phyloP scores from a whole-genome alignment of 257 asterid genomes.

The Petrea volubilis region DNA sequence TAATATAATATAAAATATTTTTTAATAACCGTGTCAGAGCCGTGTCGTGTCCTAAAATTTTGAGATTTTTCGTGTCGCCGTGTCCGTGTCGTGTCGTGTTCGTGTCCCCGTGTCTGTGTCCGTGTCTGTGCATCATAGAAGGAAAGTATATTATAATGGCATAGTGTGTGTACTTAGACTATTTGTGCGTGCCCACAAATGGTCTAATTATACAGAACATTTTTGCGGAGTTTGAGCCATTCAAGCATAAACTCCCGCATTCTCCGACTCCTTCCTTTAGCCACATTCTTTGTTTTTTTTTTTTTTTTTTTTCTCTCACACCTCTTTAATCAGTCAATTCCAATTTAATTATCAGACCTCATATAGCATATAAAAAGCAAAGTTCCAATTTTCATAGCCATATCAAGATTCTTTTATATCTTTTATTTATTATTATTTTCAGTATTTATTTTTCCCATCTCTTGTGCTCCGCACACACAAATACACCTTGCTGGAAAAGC shows the following conservation, averaged over 20 bases:
- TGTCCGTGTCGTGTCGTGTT: too few relatives aligned
- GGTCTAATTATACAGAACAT: neutral
- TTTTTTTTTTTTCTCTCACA: neutral
- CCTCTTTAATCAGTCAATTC: neutral
- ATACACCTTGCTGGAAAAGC: constrained; percentile 16
- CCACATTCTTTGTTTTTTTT: constrained; percentile 19
- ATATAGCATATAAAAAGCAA: constrained; percentile 6
- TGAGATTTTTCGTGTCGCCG: too few relatives aligned
- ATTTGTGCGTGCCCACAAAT: constrained; percentile 28
- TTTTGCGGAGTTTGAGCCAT: constrained; percentile 47
- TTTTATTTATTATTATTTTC: too few relatives aligned
- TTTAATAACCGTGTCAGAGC: too few relatives aligned
- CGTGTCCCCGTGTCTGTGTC: too few relatives aligned
- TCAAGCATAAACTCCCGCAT: constrained; percentile 57
- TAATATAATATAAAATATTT: too few relatives aligned
- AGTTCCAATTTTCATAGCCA: constrained; percentile 23
- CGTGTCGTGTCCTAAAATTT: too few relatives aligned
- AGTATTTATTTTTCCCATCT: constrained; percentile 6
- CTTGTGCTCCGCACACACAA: constrained; percentile 35
- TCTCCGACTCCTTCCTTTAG: constrained; percentile 39
- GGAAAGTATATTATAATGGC: neutral
- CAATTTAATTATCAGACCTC: neutral
- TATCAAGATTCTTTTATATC: neutral
- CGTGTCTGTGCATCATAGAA: neutral
- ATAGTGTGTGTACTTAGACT: neutral